Evolutionary conservation across 176 grass and related monocot species (phyloP), one percentile per base, ranked within the genome.

Genomic region (Carex myosuroides): DNA sequence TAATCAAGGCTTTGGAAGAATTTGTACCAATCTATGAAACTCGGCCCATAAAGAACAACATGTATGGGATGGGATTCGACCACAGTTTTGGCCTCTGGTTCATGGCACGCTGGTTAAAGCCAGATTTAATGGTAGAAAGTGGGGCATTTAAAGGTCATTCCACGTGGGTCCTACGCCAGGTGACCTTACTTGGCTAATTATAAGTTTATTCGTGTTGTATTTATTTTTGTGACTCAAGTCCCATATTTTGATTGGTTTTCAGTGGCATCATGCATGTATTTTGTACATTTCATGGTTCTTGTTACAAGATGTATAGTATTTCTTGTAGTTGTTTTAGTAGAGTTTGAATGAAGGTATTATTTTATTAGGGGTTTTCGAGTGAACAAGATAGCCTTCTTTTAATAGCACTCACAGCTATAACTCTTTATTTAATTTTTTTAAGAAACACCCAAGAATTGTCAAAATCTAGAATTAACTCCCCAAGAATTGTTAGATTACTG

Each of bases 41-140:
- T 12, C 95, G 89, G 1, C 95, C 92, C 14, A 95, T 98, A 69
- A 93, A 92, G 86, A 95, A 98, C 57, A 98, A 98, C 77, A 89
- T 89, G 89, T 89, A 92, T 64, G 95, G 95, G 3, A 98, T 95
- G 92, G 89, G 92, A 2, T 95, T 98, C 52, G 92, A 98, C 59
- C 95, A 98, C 80, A 98, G 92, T 63, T 98, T 98, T 75, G 95
- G 92, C 18, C 89, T 98, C 68, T 98, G 95, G 92, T 98, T 98
- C 79, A 95, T 98, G 91, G 70, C 82, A 46, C 92, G 89, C 52
- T 95, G 92, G 92, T 81, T 98, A 59, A 95, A 98, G 56, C 95
- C 92, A 10, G 83, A 95, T 71, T 79, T 98, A 66, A 94, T 98
- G 92, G 88, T 98, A 55, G 95, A 98, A 84, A 95, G 95, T 70